Percentiles rank a stretch among this genome's conserved stretches.
Conservation (phyloP, 768 basidiomycete genomes). For the Kwoniella dejecticola region DNA sequence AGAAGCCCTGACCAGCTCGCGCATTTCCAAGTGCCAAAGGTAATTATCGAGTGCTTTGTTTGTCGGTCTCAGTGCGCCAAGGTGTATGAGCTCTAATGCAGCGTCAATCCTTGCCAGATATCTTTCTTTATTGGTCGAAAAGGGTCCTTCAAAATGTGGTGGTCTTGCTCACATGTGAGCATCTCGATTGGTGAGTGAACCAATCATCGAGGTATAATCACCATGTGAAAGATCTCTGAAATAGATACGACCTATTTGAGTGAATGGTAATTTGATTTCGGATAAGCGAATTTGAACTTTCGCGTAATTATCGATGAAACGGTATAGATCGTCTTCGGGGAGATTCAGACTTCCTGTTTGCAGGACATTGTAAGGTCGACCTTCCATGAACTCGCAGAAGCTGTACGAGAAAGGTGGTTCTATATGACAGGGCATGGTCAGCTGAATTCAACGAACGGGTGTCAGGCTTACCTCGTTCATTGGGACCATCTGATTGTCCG, state of each 20-base stretch:
- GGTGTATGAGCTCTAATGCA: not conserved
- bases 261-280: not conserved
- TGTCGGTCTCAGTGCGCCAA: not conserved
- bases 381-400: constrained; percentile 8
- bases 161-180: not conserved
- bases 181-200: no score
- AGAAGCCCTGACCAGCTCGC: constrained; percentile 2
- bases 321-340: not conserved
- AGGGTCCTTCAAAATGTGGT: constrained; percentile 20
- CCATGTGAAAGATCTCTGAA: no score
- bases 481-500: no score
- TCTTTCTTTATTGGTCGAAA: constrained; percentile 9
- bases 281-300: not conserved
- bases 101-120: constrained; percentile 14
- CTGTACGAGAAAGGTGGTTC: constrained; percentile 4
- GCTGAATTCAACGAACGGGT: no score
- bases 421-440: not conserved
- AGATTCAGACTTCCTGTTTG: not conserved
- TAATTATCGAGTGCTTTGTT: not conserved
- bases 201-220: no score
- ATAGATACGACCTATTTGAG: constrained; percentile 2
- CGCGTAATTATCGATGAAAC: constrained; percentile 11
- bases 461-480: no score
- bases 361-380: not conserved
- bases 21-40: constrained; percentile 8